phyloP scores from a whole-genome alignment of 306 rosid genomes.

The Astragalus glycyphyllos region DNA sequence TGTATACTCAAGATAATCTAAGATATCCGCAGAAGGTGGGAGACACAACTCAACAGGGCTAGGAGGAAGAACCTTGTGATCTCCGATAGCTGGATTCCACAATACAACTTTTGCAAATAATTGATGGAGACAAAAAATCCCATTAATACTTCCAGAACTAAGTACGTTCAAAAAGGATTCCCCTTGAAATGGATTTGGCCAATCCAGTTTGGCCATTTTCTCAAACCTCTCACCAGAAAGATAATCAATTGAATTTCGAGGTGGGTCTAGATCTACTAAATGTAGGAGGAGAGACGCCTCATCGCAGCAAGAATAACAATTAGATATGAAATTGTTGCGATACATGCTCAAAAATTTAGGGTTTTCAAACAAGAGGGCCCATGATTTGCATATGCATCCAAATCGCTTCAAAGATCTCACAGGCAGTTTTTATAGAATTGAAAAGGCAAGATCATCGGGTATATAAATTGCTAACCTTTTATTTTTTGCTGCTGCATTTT shows the following conservation, averaged over 20 bases:
- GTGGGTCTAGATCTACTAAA: no score
- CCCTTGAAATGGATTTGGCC: not conserved
- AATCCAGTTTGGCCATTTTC: not conserved
- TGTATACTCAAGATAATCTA: not conserved
- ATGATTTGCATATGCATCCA: not conserved
- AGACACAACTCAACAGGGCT: not conserved
- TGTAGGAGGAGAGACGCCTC: not conserved
- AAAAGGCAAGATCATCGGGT: not conserved
- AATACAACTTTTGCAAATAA: not conserved
- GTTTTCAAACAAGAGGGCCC: not conserved
- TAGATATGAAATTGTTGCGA: not conserved
- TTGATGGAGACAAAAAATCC: not conserved
- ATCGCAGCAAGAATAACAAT: not conserved
- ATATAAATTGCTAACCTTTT: not conserved
- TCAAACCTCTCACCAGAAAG: not conserved
- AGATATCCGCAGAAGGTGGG: not conserved
- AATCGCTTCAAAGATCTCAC: not conserved
- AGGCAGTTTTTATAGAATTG: not conserved
- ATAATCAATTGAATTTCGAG: not conserved
- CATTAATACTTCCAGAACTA: not conserved
- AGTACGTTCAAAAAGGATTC: not conserved
- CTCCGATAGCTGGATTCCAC: not conserved
- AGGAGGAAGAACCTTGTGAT: not conserved
- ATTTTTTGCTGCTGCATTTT: no score
- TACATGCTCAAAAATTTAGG: not conserved